phyloP scores from a whole-genome alignment of 1,284 basidiomycete species.

The Boletellus deceptivus region DNA sequence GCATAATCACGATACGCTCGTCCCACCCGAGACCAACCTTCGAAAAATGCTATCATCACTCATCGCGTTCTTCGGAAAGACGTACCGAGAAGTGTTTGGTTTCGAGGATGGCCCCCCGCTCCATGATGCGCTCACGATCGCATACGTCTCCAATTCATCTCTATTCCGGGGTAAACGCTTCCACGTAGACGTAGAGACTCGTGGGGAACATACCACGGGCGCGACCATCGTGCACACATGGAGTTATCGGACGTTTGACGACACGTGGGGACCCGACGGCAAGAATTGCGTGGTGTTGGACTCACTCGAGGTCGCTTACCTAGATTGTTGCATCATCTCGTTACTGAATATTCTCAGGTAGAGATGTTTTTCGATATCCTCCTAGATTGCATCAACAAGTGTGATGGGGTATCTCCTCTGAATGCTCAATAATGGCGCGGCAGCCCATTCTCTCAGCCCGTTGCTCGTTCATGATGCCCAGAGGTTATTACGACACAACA shows the following conservation, averaged over 20 bases:
- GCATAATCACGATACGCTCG: not conserved
- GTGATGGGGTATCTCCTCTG: slow-evolving; percentile 58
- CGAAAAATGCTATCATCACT: slow-evolving; percentile 73
- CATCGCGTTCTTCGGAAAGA: slow-evolving; percentile 65
- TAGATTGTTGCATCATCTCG: not conserved
- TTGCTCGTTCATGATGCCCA: not conserved
- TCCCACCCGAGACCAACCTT: slow-evolving; percentile 49
- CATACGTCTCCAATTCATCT: slow-evolving; percentile 63
- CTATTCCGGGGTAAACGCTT: slow-evolving; percentile 60
- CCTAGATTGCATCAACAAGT: slow-evolving; percentile 54
- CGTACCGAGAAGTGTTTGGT: slow-evolving; percentile 68
- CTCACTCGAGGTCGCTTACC: slow-evolving; percentile 55
- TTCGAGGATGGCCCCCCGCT: slow-evolving; percentile 78
- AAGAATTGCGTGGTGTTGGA: slow-evolving; percentile 74
- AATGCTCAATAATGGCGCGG: slow-evolving; percentile 32
- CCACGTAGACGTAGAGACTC: slow-evolving; percentile 75
- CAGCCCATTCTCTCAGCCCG: not conserved
- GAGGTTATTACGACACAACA: too few relatives aligned
- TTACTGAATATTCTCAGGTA: slow-evolving; percentile 41
- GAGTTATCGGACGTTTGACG: slow-evolving; percentile 55
- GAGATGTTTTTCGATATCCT: slow-evolving; percentile 64
- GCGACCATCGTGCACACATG: slow-evolving; percentile 78
- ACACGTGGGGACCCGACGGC: slow-evolving; percentile 63
- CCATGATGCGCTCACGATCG: slow-evolving; percentile 79
- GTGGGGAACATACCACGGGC: slow-evolving; percentile 59